phyloP scores from a whole-genome alignment of 768 basidiomycete genomes.

The Pseudohyphozyma bogoriensis region DNA sequence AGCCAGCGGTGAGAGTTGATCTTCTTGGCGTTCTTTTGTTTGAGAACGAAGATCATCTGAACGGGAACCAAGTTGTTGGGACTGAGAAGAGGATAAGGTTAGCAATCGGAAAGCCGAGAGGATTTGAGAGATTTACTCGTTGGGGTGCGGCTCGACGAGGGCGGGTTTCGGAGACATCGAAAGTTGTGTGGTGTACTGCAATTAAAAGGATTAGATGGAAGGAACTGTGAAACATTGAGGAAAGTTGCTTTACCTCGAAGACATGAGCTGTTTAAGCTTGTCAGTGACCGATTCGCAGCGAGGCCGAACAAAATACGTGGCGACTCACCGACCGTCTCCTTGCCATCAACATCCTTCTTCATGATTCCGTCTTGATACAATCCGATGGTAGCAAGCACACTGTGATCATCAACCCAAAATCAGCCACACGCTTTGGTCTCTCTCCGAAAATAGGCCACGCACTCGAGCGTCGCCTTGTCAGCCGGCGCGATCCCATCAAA shows the following conservation, averaged over 20 bases:
- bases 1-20: slow-evolving; percentile 97
- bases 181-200: slow-evolving; percentile 87
- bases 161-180: slow-evolving; percentile 85
- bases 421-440: too few species aligned
- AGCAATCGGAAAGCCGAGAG: not conserved
- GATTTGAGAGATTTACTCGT: slow-evolving; percentile 43
- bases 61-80: slow-evolving; percentile 68
- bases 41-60: slow-evolving; percentile 46
- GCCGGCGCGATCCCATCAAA: slow-evolving; percentile 87
- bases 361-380: slow-evolving; percentile 36
- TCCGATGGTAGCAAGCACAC: slow-evolving; percentile 42
- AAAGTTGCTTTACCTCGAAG: too few species aligned
- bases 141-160: slow-evolving; percentile 76
- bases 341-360: slow-evolving; percentile 34
- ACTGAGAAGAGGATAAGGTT: not conserved
- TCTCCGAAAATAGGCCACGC: too few species aligned
- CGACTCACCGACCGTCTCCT: slow-evolving; percentile 48
- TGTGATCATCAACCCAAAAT: not conserved
- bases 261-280: slow-evolving; percentile 69
- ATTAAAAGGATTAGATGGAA: not conserved
- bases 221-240: too few species aligned
- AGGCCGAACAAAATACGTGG: not conserved
- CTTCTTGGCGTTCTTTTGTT: slow-evolving; percentile 73
- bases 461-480: slow-evolving; percentile 56
- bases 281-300: not conserved